phyloP scores from a whole-genome alignment of 2,329 filamentous ascomycete species.

The Pseudogymnoascus sp. region DNA sequence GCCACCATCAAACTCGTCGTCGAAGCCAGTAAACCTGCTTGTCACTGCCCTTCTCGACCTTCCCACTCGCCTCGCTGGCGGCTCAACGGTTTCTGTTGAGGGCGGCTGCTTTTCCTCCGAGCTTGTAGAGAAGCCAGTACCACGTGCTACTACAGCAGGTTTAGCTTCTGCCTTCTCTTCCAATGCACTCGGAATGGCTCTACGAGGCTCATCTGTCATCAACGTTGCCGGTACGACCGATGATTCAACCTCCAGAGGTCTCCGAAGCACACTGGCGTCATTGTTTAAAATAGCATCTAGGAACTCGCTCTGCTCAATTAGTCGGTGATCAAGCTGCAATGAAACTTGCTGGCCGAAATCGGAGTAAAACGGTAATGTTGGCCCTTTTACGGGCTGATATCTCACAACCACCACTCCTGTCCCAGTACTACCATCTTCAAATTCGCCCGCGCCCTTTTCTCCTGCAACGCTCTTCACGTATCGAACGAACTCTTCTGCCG shows the following conservation, averaged over 20 bases:
- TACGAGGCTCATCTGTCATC: constrained; percentile 21
- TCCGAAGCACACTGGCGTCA: constrained; percentile 65
- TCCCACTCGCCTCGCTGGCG: constrained; percentile 17
- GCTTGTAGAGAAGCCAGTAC: constrained; percentile 11
- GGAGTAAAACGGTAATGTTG: constrained; percentile 55
- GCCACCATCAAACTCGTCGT: constrained; percentile 44
- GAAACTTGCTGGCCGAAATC: constrained; percentile 65
- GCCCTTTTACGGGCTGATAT: constrained; percentile 54
- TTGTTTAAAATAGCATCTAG: constrained; percentile 81
- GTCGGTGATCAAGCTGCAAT: constrained; percentile 66
- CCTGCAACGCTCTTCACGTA: constrained; percentile 71
- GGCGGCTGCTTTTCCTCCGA: constrained; percentile 11
- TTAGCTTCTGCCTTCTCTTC: neutral
- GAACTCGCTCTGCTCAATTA: constrained; percentile 85
- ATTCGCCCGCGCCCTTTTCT: constrained; percentile 60
- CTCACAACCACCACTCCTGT: constrained; percentile 74
- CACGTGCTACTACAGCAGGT: neutral
- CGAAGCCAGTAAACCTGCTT: constrained; percentile 68
- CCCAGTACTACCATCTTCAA: constrained; percentile 55
- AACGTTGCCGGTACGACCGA: constrained; percentile 25
- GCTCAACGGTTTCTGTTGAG: neutral
- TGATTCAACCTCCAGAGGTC: constrained; percentile 52
- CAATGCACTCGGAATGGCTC: neutral
- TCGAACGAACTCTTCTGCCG: constrained; percentile 66
- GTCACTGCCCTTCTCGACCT: constrained; percentile 37